phyloP scores from a whole-genome alignment of 2,329 filamentous ascomycete genomes.

The Coniochaeta sp. region DNA sequence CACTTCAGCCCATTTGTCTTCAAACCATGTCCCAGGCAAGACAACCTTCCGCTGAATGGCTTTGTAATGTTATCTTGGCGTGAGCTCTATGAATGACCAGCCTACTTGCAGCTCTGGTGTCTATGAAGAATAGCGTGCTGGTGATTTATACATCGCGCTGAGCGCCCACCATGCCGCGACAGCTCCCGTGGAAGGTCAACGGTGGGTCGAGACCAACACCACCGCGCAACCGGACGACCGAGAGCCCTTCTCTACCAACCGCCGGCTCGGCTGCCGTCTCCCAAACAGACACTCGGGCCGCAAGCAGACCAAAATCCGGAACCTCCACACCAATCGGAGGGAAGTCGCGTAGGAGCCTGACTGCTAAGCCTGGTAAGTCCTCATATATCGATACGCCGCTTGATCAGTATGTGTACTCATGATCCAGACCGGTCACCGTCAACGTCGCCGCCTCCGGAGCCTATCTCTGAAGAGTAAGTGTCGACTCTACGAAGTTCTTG shows the following conservation, averaged over 20 bases:
- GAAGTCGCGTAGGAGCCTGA: neutral
- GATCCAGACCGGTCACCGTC: conserved; percentile 18
- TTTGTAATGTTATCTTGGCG: no score
- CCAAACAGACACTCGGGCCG: neutral
- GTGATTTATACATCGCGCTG: neutral
- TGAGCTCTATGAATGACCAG: no score
- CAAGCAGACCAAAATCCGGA: neutral
- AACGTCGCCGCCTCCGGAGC: conserved; percentile 22
- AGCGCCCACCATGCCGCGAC: conserved; percentile 11
- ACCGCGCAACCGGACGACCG: conserved; percentile 2
- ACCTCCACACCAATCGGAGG: neutral
- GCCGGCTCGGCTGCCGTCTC: conserved; percentile 6
- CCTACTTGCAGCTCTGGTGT: neutral
- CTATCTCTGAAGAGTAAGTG: conserved; percentile 17
- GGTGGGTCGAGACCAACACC: neutral
- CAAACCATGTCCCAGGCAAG: neutral
- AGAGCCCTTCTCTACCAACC: conserved; percentile 4
- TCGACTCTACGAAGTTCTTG: neutral
- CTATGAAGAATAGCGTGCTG: neutral
- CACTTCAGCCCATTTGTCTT: neutral
- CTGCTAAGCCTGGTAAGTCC: neutral
- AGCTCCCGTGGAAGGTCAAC: conserved; percentile 15
- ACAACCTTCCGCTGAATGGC: no score
- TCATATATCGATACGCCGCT: neutral
- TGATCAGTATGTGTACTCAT: neutral